Evolutionary conservation across 2,329 filamentous ascomycete species (phyloP).

Genomic region (Trichoderma afroharzianum): DNA sequence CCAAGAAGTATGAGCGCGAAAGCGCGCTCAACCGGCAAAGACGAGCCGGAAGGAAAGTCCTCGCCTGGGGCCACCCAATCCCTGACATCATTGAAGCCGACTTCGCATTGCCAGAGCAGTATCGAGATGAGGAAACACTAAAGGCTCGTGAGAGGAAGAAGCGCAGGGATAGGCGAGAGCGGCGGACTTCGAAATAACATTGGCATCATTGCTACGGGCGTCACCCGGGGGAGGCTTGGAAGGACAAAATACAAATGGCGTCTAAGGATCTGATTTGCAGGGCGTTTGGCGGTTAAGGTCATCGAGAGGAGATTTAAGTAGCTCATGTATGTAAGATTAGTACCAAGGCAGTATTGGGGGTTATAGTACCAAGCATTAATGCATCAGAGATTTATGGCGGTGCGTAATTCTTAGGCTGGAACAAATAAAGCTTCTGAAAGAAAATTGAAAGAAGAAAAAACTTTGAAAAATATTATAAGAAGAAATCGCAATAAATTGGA

Average conservation of each 20-base stretch:
- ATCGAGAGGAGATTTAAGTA: neutral
- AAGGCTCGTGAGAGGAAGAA: constrained; percentile 60
- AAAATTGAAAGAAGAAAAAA: neutral
- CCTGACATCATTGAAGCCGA: constrained; percentile 69
- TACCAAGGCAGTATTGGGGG: neutral
- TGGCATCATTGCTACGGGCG: neutral
- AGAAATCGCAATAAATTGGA: neutral
- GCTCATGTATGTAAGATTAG: constrained; percentile 2
- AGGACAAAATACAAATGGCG: constrained; percentile 3
- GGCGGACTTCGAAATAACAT: constrained; percentile 32
- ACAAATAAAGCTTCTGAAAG: neutral
- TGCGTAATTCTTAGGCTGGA: neutral
- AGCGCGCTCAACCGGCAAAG: constrained; percentile 71
- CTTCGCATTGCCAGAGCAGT: constrained; percentile 70
- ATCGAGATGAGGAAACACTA: constrained; percentile 52
- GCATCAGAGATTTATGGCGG: neutral
- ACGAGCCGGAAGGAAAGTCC: constrained; percentile 63
- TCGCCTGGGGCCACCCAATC: constrained; percentile 78
- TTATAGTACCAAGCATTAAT: constrained; percentile 3
- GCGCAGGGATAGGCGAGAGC: constrained; percentile 56
- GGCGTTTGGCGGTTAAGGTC: constrained; percentile 16
- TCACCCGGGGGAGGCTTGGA: neutral
- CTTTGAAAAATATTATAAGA: neutral
- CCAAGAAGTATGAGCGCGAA: constrained; percentile 74
- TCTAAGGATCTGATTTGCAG: constrained; percentile 13